Conservation (phyloP, 1,284 basidiomycete genomes). For the Golubevia pallescens region DNA sequence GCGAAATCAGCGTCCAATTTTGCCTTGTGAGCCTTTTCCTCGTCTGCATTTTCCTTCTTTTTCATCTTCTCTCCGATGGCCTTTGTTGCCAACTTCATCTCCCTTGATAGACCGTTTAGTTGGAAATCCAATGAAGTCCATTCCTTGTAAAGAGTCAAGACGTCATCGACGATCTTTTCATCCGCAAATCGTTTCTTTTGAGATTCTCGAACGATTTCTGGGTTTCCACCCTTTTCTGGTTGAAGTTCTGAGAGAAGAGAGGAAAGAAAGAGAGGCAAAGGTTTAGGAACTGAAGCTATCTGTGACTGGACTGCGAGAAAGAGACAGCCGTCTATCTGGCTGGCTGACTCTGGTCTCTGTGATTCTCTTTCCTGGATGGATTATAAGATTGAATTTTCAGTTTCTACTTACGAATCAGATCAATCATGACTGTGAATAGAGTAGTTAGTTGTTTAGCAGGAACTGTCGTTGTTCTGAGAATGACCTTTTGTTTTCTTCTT, state of each 20-base stretch:
- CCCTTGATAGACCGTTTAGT: conserved; percentile 45
- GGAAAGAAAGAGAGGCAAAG: conserved; percentile 15
- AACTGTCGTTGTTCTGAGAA: too few relatives aligned
- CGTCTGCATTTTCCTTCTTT: conserved; percentile 83
- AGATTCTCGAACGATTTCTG: conserved; percentile 57
- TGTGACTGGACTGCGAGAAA: too few relatives aligned
- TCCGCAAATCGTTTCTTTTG: conserved; percentile 56
- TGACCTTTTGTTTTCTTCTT: too few relatives aligned
- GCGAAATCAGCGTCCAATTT: conserved; percentile 48
- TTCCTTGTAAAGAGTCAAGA: conserved; percentile 54
- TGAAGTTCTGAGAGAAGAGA: conserved; percentile 40
- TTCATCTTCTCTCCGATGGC: conserved; percentile 59
- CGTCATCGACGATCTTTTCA: conserved; percentile 55
- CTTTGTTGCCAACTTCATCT: conserved; percentile 54
- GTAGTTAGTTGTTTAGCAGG: too few relatives aligned
- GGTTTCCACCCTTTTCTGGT: conserved; percentile 61
- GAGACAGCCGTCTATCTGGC: too few relatives aligned
- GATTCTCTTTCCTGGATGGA: too few relatives aligned
- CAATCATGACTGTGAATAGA: too few relatives aligned
- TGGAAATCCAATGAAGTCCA: conserved; percentile 53
- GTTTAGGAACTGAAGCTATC: background rate
- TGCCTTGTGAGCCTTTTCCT: conserved; percentile 79
- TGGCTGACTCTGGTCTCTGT: too few relatives aligned
- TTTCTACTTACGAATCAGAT: too few relatives aligned
- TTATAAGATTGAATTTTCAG: too few relatives aligned